These are phyloP conservation scores for Hylodesmum podocarpum DNA, from an alignment of 306 rosid genomes.

Conservation along the genomic window DNA sequence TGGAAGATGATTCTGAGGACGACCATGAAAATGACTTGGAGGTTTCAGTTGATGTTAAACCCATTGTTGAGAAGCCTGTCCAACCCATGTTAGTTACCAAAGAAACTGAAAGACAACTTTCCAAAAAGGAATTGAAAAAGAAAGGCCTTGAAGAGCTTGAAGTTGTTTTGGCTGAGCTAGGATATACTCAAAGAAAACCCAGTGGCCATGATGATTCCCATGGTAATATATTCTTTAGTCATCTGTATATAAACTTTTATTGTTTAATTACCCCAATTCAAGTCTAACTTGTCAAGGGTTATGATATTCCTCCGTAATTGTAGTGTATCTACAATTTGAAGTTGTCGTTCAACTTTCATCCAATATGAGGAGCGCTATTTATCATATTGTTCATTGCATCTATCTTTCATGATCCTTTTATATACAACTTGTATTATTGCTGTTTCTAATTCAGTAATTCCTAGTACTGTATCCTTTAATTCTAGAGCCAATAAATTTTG, in stretches of 20 bases:
- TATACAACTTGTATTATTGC: neutral
- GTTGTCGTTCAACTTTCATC: neutral
- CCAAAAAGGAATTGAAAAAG: constrained; percentile 75
- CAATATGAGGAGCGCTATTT: neutral
- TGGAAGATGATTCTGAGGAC: constrained; percentile 54
- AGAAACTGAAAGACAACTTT: constrained; percentile 73
- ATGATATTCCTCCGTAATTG: neutral
- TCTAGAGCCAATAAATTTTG: neutral
- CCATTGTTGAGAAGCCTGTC: constrained; percentile 22
- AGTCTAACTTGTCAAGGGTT: neutral
- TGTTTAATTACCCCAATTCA: neutral
- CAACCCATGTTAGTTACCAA: constrained; percentile 42
- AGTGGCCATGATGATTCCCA: constrained; percentile 46
- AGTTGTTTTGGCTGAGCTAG: constrained; percentile 75
- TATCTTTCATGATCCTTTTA: neutral
- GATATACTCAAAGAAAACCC: constrained; percentile 36
- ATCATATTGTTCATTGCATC: neutral
- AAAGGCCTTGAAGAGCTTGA: constrained; percentile 76
- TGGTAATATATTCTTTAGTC: constrained; percentile 39
- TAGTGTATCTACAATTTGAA: neutral
- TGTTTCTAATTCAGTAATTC: neutral
- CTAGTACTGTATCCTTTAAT: neutral
- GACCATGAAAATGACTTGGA: constrained; percentile 45
- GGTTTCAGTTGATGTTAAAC: constrained; percentile 38
- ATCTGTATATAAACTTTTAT: neutral